phyloP scores from a whole-genome alignment of 805 yeast species.

The Groenewaldozyma salmanticensis region DNA sequence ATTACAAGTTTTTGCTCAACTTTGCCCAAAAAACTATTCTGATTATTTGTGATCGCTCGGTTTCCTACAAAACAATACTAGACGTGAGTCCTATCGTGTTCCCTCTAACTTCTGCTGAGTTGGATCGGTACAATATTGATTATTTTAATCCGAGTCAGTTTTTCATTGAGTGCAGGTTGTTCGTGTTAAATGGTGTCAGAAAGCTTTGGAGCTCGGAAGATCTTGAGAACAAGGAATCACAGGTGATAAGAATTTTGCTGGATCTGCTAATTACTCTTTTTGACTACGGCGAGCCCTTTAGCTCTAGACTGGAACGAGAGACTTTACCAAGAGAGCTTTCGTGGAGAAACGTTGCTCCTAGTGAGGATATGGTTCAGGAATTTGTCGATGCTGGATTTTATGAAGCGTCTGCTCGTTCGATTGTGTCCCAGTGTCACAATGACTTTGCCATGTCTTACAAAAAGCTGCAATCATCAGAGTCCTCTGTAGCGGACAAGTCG shows the following conservation, averaged over 20 bases:
- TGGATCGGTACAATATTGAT: slow-evolving; percentile 16
- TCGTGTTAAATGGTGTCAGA: slow-evolving; percentile 14
- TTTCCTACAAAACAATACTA: slow-evolving; percentile 19
- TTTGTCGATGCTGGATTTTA: slow-evolving; percentile 16
- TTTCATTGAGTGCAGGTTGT: slow-evolving; percentile 22
- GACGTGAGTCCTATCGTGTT: slow-evolving; percentile 21
- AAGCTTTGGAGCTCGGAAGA: slow-evolving; percentile 13
- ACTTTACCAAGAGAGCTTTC: slow-evolving; percentile 15
- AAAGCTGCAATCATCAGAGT: background rate
- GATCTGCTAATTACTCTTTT: slow-evolving; percentile 15
- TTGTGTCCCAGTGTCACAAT: slow-evolving; percentile 4
- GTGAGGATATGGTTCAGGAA: slow-evolving; percentile 19
- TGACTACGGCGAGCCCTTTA: slow-evolving; percentile 12
- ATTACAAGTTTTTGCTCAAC: slow-evolving; percentile 5
- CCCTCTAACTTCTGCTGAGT: slow-evolving; percentile 16
- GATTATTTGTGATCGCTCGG: slow-evolving; percentile 17
- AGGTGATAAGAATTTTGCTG: slow-evolving; percentile 11
- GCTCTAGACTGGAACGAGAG: slow-evolving; percentile 4
- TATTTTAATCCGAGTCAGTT: slow-evolving; percentile 23
- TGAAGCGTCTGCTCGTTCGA: slow-evolving; percentile 7
- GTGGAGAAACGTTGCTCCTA: slow-evolving; percentile 18
- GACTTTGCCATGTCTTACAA: slow-evolving; percentile 1
- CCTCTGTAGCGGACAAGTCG: background rate
- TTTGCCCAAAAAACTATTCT: slow-evolving; percentile 16
- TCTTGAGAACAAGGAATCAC: slow-evolving; percentile 8